Base-by-base conservation (phyloP, 2,329 filamentous ascomycete species). In the Neonectria coccinea region DNA sequence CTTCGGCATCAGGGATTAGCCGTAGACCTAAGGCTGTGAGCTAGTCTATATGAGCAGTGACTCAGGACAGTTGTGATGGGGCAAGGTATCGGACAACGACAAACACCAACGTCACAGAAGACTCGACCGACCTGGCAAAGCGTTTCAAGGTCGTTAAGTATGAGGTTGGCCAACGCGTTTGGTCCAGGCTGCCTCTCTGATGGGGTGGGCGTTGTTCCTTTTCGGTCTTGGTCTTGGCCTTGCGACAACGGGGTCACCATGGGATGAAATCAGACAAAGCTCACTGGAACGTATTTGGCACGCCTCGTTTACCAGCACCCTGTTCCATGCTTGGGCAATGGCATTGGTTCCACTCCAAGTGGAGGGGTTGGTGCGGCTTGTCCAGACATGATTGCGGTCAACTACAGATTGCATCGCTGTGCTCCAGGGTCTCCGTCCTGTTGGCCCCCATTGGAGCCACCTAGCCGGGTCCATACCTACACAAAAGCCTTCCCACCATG, bases 291-390 rank as follows among this genome's bases (percentile, higher is more conserved):
- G 56, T 56, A 55, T 63, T 64, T 44, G 36, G 63, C 58, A 64
- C 64, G 64, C 57, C 64, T 66, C 57, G 56, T 69, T 44, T 51
- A 47, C 62, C 50, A 65, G 62, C 62, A 65, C 65, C 65, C 64
- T 61, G 54, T 55, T 68, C 71, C 66, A 73, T 71, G 59, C 57
- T 67, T 67, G 58, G 60, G 65, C 61, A 57, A 74, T 54, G 62
- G 56, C 66, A 67, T 57, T 58, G 68, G 72, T 74, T 71, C 72
- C 72, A 73, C 72, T 65, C 56, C 29, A 67, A 70, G 71, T 74
- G 72, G 72, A 73, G 72, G 67, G 69, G 64, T 65, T 70, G 58
- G 65, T 62, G 65, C 64, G 53, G 69, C 67, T 70, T 70, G 64
- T 64, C 61, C 64, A 70, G 66, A 71, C 60, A 69, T 67, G 64